Percentiles rank a stretch among this genome's conserved stretches.
These are phyloP conservation scores for Metarhizium anisopliae DNA, from an alignment of 2,329 filamentous ascomycete genomes.

Conservation along the genomic window DNA sequence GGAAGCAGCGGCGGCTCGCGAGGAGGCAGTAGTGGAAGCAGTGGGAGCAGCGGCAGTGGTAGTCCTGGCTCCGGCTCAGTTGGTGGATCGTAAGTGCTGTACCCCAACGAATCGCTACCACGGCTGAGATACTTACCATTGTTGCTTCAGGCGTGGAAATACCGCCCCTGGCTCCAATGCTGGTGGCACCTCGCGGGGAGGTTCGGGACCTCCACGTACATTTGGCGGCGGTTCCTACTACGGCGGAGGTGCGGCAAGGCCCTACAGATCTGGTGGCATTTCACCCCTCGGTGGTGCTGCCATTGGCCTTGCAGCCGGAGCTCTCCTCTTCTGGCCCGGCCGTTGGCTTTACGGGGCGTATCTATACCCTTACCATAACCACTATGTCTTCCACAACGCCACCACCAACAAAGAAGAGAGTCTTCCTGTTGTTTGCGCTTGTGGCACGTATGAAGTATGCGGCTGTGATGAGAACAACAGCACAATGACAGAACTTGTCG, in stretches of 20 bases:
- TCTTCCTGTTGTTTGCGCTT: slow-evolving; percentile 34
- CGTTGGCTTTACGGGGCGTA: slow-evolving; percentile 57
- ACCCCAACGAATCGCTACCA: not conserved
- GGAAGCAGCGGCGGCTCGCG: slow-evolving; percentile 16
- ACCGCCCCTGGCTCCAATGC: slow-evolving; percentile 22
- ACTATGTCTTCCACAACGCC: slow-evolving; percentile 39
- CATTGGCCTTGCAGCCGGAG: slow-evolving; percentile 38
- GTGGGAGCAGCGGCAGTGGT: slow-evolving; percentile 7
- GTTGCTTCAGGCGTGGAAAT: slow-evolving; percentile 19
- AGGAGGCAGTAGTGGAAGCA: slow-evolving; percentile 11
- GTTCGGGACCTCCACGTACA: slow-evolving; percentile 45
- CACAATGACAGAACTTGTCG: slow-evolving; percentile 49
- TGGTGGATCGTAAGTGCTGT: slow-evolving; percentile 7
- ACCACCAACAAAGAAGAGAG: slow-evolving; percentile 32
- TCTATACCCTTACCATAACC: slow-evolving; percentile 40
- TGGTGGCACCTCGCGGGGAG: slow-evolving; percentile 45
- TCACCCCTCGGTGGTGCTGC: slow-evolving; percentile 43
- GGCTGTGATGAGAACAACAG: slow-evolving; percentile 61
- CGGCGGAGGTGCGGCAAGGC: slow-evolving; percentile 51
- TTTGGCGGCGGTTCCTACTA: slow-evolving; percentile 60
- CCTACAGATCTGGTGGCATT: slow-evolving; percentile 50
- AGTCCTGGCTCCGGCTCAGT: slow-evolving; percentile 3
- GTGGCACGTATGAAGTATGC: slow-evolving; percentile 43
- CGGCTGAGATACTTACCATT: not conserved
- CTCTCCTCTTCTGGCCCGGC: slow-evolving; percentile 53